Evolutionary conservation across 2,329 filamentous ascomycete species (phyloP), one percentile per base, ranked within the genome.

Genomic region (Hypoxylon sp.): DNA sequence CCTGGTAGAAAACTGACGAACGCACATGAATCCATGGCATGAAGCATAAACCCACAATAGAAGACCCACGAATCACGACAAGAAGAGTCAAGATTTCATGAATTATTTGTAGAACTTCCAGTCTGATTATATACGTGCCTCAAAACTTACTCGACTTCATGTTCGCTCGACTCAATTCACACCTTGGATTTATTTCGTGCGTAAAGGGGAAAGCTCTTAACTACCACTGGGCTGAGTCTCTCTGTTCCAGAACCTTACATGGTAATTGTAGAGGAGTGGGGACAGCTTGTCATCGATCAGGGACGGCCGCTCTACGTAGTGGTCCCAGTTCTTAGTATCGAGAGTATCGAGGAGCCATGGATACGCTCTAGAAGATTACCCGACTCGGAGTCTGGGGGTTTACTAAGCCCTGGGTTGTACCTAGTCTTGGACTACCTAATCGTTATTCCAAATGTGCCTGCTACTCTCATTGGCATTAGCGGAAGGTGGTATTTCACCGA

Each of bases 401-500:
- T 19, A n/a, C 17, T 19, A 41, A n/a, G n/a, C 37, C 37, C 10
- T 13, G 37, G 37, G 7, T 8, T 7, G 7, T 20, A 17, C 37
- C 37, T 19, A 2, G 17, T 41, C 37, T 41, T 20, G 37, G 37
- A 41, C 37, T 41, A n/a, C n/a, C n/a, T n/a, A 41, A 22, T 10
- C 13, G 19, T 47, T 17, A 20, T 24, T 49, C 26, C 37, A 41
- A 32, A 60, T 37, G 37, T 34, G 22, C 26, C 24, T 49, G 10
- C 22, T 39, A 28, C 15, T 44, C n/a, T 41, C 3, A 11, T 47
- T 37, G 34, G 20, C 15, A 32, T 34, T 30, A 4, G 8, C 41
- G 28, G 13, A 50, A 55, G 37, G 28, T 61, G 41, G 28, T 48
- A 50, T 41, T 28, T 55, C 11, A 55, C 39, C 10, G 13, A 28